Evolutionary conservation across 176 grass and related monocot species (phyloP).

Genomic region (Rhynchospora breviuscula): DNA sequence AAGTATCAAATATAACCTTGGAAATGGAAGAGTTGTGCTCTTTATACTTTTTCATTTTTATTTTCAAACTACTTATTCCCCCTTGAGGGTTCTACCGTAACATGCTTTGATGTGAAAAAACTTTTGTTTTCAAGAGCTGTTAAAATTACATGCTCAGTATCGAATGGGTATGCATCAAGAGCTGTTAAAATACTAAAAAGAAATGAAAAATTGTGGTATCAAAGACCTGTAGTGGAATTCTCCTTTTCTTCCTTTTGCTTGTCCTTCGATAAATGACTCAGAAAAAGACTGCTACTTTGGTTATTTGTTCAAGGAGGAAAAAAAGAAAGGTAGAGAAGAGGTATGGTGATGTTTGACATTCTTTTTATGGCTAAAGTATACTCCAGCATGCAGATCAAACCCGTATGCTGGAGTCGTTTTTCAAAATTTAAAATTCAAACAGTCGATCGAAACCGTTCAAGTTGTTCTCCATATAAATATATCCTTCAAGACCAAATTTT

Average conservation of each 20-base stretch:
- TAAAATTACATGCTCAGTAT: no score
- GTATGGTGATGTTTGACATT: not conserved
- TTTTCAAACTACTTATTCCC: not conserved
- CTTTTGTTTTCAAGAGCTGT: not conserved
- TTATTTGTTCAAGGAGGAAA: not conserved
- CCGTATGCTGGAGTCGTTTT: no score
- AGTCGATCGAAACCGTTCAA: no score
- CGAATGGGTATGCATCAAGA: no score
- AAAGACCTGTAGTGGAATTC: not conserved
- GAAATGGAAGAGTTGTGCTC: not conserved
- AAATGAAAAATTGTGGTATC: not conserved
- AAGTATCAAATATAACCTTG: constrained; percentile 5
- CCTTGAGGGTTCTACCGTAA: not conserved
- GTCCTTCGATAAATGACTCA: not conserved
- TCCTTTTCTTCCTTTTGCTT: not conserved
- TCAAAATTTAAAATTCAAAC: no score
- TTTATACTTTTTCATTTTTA: constrained; percentile 9
- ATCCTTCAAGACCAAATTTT: no score
- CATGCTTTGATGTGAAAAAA: not conserved
- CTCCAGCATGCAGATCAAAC: no score
- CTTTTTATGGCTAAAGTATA: no score
- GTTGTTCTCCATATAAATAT: no score
- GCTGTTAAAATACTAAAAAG: not conserved
- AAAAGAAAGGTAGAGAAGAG: not conserved
- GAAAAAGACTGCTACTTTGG: not conserved